Evolutionary conservation across 495 filamentous ascomycete genomes (phyloP).

Genomic region (Chaetomium cochliodes): DNA sequence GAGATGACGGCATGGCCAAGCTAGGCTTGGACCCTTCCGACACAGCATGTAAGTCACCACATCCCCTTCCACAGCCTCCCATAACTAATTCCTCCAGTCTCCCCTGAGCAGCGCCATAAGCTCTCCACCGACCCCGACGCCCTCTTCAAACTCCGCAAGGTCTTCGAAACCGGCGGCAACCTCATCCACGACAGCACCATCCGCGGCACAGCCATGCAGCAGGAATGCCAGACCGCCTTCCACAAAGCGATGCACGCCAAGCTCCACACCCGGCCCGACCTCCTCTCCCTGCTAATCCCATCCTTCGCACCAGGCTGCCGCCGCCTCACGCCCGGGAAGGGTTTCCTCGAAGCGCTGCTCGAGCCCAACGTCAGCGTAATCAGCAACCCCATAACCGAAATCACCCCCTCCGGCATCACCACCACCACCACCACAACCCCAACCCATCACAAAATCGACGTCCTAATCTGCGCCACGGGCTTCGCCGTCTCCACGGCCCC

Average conservation of each 20-base stretch:
- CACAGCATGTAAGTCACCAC: slow-evolving; percentile 37
- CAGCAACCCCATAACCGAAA: slow-evolving; percentile 49
- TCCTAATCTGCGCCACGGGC: slow-evolving; percentile 67
- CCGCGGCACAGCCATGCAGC: slow-evolving; percentile 36
- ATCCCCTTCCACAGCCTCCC: not conserved
- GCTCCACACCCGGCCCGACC: slow-evolving; percentile 39
- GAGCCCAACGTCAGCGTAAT: slow-evolving; percentile 63
- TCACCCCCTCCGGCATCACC: slow-evolving; percentile 53
- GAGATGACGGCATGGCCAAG: slow-evolving; percentile 41
- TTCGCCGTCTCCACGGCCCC: slow-evolving; percentile 59
- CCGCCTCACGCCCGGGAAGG: slow-evolving; percentile 68
- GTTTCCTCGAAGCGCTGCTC: slow-evolving; percentile 66
- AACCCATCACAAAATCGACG: slow-evolving; percentile 42
- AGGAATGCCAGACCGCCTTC: slow-evolving; percentile 27
- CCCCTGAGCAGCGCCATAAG: slow-evolving; percentile 36
- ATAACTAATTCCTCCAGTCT: slow-evolving; percentile 28
- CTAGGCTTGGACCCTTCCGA: slow-evolving; percentile 41
- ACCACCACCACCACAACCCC: slow-evolving; percentile 32
- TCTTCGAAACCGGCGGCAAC: slow-evolving; percentile 42
- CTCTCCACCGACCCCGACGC: slow-evolving; percentile 35
- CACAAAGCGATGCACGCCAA: slow-evolving; percentile 35
- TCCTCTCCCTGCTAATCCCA: slow-evolving; percentile 47
- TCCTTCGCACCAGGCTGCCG: slow-evolving; percentile 67
- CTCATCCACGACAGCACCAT: slow-evolving; percentile 42
- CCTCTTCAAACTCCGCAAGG: slow-evolving; percentile 41